Evolutionary conservation across 495 filamentous ascomycete genomes (phyloP).

Genomic region (Tuber calosporum): DNA sequence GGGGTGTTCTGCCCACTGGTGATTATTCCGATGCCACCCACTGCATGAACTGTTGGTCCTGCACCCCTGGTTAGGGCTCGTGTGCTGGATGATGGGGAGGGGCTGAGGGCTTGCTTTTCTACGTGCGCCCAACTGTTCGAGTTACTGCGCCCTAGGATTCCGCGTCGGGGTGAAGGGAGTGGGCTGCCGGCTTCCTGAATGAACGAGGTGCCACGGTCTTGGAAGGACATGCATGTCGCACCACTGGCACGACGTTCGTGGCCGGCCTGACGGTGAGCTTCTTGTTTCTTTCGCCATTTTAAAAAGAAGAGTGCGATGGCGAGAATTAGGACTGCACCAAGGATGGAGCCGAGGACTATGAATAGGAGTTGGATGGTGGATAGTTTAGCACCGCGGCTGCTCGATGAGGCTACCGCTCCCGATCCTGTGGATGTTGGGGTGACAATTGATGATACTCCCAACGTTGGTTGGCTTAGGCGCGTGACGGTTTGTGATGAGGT

Average conservation of each 20-base stretch:
- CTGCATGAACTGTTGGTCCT: conserved; percentile 22
- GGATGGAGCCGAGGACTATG: conserved; percentile 68
- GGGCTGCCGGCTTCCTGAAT: conserved; percentile 35
- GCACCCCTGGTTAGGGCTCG: not conserved
- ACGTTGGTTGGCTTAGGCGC: conserved; percentile 42
- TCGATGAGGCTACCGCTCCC: conserved; percentile 25
- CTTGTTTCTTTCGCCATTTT: conserved; percentile 48
- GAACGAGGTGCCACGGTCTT: conserved; percentile 38
- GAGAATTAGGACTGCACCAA: conserved; percentile 64
- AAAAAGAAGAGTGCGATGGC: conserved; percentile 61
- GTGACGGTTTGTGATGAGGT: conserved; percentile 44
- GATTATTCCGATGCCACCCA: conserved; percentile 28
- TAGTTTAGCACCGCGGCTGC: conserved; percentile 42
- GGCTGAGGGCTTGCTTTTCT: conserved; percentile 16
- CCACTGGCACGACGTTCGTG: conserved; percentile 7
- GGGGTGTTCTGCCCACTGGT: not conserved
- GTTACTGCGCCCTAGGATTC: conserved; percentile 3
- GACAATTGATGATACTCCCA: conserved; percentile 45
- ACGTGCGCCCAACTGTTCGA: conserved; percentile 28
- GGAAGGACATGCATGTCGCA: conserved; percentile 34
- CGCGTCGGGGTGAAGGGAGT: conserved; percentile 15
- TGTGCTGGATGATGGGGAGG: conserved; percentile 5
- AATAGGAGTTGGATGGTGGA: conserved; percentile 61
- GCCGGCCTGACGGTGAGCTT: conserved; percentile 7
- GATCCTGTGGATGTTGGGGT: conserved; percentile 42